Base-by-base conservation (phyloP, 208 protist species). In the Trypanosoma boissoni region DNA sequence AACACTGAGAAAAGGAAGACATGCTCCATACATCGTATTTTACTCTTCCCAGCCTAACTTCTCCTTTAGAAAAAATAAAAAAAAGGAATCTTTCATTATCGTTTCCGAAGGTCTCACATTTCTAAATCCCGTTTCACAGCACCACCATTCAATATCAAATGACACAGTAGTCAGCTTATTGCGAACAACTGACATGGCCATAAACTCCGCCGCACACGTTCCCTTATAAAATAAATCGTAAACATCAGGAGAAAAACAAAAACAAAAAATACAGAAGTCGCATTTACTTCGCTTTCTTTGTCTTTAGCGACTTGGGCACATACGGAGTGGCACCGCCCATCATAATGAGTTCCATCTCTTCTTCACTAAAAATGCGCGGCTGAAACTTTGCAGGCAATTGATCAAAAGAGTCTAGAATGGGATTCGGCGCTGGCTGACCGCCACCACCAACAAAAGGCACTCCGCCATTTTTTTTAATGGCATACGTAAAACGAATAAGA, bases 251-350 rank as follows among this genome's bases (percentile, higher is more conserved):
- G 16, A 6, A 51, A 37, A 9, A 64, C 24, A 14, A 58, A 46
- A 42, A 58, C 46, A 58, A 41, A 49, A 49, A 34, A 43, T 37
- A 59, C n/a, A 49, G 43, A 32, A 52, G 58, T 27, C 27, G 28
- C 12, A 12, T 24, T 56, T 55, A 51, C 61, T 79, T 70, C 66
- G 76, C 75, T 72, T 88, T 91, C 65, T 87, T 86, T 56, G 80
- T 77, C 60, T 73, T 59, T 32, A 86, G 72, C 49, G 76, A 71
- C 70, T 94, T 91, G 12, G 87, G 76, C 0, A 78, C 70, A 68
- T 94, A 94, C 37, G 87, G 83, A 9, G 71, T 64, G 5, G 78
- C 87, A n/a, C 87, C 87, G 34, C 87, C 87, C 68, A 88, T 77
- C 55, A 78, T 60, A 3, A 94, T 74, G 0, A 68, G 67, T 29